phyloP scores from a whole-genome alignment of 768 basidiomycete species.

The Lactifluus echinatus region DNA sequence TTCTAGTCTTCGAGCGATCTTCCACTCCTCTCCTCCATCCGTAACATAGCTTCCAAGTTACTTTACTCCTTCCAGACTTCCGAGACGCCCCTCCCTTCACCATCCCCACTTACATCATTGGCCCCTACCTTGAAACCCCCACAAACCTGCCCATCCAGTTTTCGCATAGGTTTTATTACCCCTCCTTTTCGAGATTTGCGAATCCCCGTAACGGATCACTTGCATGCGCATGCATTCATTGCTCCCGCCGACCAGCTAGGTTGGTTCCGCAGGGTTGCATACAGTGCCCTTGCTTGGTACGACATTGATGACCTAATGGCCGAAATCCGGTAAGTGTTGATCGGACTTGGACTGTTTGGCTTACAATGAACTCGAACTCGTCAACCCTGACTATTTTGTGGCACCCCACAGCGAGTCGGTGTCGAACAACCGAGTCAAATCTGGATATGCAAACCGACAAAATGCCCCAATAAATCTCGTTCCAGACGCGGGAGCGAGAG shows the following conservation, averaged over 20 bases:
- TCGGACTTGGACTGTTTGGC: slow-evolving; percentile 5
- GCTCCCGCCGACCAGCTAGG: slow-evolving; percentile 55
- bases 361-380: background rate
- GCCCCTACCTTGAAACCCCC: slow-evolving; percentile 20
- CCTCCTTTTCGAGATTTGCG: slow-evolving; percentile 70
- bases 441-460: slow-evolving; percentile 50
- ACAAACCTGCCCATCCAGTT: slow-evolving; percentile 28
- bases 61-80: slow-evolving; percentile 39
- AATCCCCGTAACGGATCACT: slow-evolving; percentile 72
- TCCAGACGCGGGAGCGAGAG: slow-evolving; percentile 59
- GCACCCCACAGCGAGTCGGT: slow-evolving; percentile 50
- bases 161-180: slow-evolving; percentile 71
- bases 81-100: slow-evolving; percentile 13
- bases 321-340: slow-evolving; percentile 60
- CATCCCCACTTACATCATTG: slow-evolving; percentile 7
- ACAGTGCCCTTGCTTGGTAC: slow-evolving; percentile 66
- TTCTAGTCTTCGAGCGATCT: slow-evolving; percentile 64
- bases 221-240: slow-evolving; percentile 70
- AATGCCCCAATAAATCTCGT: slow-evolving; percentile 65
- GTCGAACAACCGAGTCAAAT: slow-evolving; percentile 79
- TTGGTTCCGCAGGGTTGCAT: slow-evolving; percentile 66
- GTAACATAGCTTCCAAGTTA: slow-evolving; percentile 48
- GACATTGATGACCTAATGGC: slow-evolving; percentile 70
- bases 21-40: slow-evolving; percentile 57
- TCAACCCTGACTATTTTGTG: background rate